These are phyloP conservation scores for Pyrus betulifolia DNA, from an alignment of 306 rosid species.

Conservation along the genomic window DNA sequence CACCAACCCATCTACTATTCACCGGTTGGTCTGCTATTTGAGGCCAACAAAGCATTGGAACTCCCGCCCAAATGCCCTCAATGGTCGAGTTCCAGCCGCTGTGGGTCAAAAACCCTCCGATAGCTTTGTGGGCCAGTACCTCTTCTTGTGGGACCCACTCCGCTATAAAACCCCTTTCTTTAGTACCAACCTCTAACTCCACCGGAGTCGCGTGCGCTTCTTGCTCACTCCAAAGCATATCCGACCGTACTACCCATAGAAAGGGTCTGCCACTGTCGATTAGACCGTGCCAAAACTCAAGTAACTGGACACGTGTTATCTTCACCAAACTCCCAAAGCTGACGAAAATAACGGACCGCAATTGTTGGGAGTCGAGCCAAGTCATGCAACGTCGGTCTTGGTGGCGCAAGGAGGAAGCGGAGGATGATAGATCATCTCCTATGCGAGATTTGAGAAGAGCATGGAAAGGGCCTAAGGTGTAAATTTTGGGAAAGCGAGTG, in stretches of 20 bases:
- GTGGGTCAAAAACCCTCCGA: slow-evolving; percentile 13
- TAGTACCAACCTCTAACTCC: slow-evolving; percentile 8
- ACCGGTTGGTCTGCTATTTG: slow-evolving; percentile 7
- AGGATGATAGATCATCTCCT: neutral
- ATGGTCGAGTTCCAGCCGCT: slow-evolving; percentile 31
- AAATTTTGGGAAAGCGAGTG: neutral
- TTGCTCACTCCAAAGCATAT: neutral
- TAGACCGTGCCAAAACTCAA: slow-evolving; percentile 10
- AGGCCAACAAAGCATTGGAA: slow-evolving; percentile 31
- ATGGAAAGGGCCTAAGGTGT: slow-evolving; percentile 13
- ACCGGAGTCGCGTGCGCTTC: neutral
- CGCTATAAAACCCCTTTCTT: slow-evolving; percentile 17
- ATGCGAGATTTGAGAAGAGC: neutral
- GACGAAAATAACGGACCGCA: slow-evolving; percentile 3
- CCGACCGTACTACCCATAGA: neutral
- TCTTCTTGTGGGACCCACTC: slow-evolving; percentile 29
- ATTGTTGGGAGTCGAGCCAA: slow-evolving; percentile 4
- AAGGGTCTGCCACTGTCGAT: neutral
- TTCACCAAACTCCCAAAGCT: slow-evolving; percentile 6
- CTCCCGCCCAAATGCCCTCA: slow-evolving; percentile 17
- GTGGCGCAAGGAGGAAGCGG: neutral
- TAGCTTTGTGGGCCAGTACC: slow-evolving; percentile 19
- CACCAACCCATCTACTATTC: slow-evolving; percentile 11
- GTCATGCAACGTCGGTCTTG: neutral
- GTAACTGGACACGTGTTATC: neutral